Evolutionary conservation across 352 stramenopile genomes (phyloP), one percentile per base, ranked within the genome.

Genomic region (Phytophthora tubulina): DNA sequence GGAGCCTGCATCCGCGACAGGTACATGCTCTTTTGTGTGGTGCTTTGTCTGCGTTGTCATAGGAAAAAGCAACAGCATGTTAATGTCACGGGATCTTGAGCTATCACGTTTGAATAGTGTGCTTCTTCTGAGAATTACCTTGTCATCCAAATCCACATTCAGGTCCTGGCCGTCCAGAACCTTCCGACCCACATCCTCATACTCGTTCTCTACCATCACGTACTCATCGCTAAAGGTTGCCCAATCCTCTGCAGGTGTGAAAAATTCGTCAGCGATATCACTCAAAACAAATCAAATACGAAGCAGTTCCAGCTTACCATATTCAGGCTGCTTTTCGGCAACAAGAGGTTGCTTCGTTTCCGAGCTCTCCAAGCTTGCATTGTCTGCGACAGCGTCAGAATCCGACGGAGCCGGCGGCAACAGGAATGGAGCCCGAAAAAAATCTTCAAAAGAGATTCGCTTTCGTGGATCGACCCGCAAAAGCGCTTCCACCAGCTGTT

Each of bases 131-230:
- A 44, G 8, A 11, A 10, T 36, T 53, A 80, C 66, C 68, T 81
- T 81, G 61, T 81, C 76, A 42, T 85, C 75, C 10, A 86, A 30
- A 42, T 84, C 63, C 27, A 82, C 71, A 6, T 84, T 82, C 3
- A 86, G 45, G 21, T 89, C 79, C 39, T 86, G 79, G 5, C 82
- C 78, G 50, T 92, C 80, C 14, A 94, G 65, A 35, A 94, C 76
- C 52, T 92, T 87, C 3, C 86, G 81, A 3, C 86, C 86, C 9
- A 94, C 75, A 51, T 93, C 86, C 70, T 94, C 86, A 55, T 93
- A 94, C 64, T 94, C 85, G 38, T 83, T 91, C 61, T 94, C 86
- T 17, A 94, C 86, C 63, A 94, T 92, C 38, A 94, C 86, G 45
- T 94, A 94, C 49, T 94, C 86, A 53, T 94, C 86, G 45, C 86